A percentile compares a stretch with the other conserved stretches of the same genome.
These are phyloP conservation scores for Beauveria sp. DNA, from an alignment of 2,329 filamentous ascomycete species.

Conservation along the genomic window DNA sequence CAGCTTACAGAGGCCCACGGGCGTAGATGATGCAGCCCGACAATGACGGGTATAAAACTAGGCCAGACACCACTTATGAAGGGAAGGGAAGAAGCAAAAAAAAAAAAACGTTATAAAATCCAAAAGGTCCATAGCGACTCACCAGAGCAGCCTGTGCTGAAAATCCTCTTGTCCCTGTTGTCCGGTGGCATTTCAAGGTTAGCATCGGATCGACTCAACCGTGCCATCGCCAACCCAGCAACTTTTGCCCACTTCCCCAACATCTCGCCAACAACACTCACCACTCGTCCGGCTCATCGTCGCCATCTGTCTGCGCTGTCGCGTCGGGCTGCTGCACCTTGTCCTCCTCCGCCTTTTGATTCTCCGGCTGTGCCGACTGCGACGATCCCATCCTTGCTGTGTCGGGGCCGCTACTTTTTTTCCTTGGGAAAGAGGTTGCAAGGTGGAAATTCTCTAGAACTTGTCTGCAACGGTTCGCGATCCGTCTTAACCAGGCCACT, in stretches of 20 bases:
- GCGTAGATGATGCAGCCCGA: neutral
- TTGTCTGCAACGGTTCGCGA: slow-evolving; percentile 2
- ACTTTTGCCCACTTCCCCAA: neutral
- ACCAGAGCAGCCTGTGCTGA: slow-evolving; percentile 92
- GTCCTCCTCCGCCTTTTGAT: slow-evolving; percentile 26
- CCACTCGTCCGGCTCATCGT: slow-evolving; percentile 95
- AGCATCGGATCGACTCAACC: slow-evolving; percentile 18
- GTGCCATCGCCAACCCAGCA: neutral
- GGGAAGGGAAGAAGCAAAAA: neutral
- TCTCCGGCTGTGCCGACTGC: neutral
- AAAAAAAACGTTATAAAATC: neutral
- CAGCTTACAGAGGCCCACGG: slow-evolving; percentile 1
- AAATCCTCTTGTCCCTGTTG: slow-evolving; percentile 90
- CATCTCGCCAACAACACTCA: slow-evolving; percentile 34
- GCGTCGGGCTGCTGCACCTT: slow-evolving; percentile 28
- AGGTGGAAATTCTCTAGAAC: slow-evolving; percentile 9
- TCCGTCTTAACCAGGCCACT: slow-evolving; percentile 8
- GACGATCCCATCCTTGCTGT: slow-evolving; percentile 5
- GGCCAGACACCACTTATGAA: neutral
- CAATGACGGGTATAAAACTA: neutral
- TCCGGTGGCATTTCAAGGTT: slow-evolving; percentile 9
- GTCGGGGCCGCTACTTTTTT: neutral
- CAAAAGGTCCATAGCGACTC: slow-evolving; percentile 18
- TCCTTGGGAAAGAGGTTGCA: neutral
- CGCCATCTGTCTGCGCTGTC: slow-evolving; percentile 42